Conservation (phyloP, 2,329 filamentous ascomycete species). For the Aureobasidium vineae region DNA sequence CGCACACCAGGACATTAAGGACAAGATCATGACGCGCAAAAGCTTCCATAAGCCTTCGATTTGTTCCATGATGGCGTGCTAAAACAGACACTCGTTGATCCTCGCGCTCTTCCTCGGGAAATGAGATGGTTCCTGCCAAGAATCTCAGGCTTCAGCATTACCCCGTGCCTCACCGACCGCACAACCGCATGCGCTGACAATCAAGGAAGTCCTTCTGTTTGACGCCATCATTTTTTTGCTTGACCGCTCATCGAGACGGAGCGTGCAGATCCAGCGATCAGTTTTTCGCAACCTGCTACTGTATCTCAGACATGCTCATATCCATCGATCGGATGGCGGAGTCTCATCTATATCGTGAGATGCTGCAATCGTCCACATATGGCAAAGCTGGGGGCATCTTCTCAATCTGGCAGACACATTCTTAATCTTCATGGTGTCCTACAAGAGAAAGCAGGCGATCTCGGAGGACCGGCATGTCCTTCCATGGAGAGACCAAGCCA, state of each 20-base stretch:
- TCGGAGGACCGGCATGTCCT: not conserved
- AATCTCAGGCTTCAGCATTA: constrained; percentile 14
- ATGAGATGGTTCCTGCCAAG: constrained; percentile 25
- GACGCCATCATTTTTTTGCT: constrained; percentile 18
- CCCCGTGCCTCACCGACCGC: constrained; percentile 10
- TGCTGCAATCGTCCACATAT: not conserved
- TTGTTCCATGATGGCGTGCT: constrained; percentile 24
- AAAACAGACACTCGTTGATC: constrained; percentile 6
- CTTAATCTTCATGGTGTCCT: not conserved
- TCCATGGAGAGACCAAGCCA: not conserved
- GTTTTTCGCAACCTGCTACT: not conserved
- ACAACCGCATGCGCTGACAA: constrained; percentile 16
- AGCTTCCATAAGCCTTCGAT: constrained; percentile 15
- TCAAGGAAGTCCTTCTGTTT: constrained; percentile 24
- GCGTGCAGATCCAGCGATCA: constrained; percentile 15
- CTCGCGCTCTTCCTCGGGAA: constrained; percentile 3
- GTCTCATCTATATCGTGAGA: constrained; percentile 22
- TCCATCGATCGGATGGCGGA: not conserved
- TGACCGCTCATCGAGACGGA: constrained; percentile 22
- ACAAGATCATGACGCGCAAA: constrained; percentile 16
- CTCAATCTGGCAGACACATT: not conserved
- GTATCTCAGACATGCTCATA: not conserved
- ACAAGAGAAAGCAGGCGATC: not conserved
- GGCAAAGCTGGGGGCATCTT: not conserved
- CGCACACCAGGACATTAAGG: constrained; percentile 23